phyloP scores from a whole-genome alignment of 2,329 filamentous ascomycete species.

The Ophiobolus disseminans region DNA sequence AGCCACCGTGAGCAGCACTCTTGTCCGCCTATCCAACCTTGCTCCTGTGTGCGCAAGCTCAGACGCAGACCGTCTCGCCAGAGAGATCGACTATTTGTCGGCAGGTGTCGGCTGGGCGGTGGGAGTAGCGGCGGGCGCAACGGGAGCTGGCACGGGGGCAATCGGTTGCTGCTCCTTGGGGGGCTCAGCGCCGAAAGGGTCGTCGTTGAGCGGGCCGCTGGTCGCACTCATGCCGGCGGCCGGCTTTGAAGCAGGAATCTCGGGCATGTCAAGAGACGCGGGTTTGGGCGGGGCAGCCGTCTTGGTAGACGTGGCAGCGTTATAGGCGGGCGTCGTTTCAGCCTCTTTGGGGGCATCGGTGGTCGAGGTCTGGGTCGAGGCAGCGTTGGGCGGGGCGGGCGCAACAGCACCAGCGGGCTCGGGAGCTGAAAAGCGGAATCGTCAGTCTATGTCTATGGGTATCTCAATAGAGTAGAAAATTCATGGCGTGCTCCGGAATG shows the following conservation, averaged over 20 bases:
- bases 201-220: conserved; percentile 46
- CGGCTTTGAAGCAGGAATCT: conserved; percentile 34
- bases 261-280: conserved; percentile 27
- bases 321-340: conserved; percentile 4
- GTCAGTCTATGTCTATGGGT: conserved; percentile 36
- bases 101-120: conserved; percentile 11
- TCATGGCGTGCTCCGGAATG: too few relatives aligned
- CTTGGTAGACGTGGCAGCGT: conserved; percentile 19
- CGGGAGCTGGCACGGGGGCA: conserved; percentile 16
- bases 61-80: too few relatives aligned
- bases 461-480: too few relatives aligned
- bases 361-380: conserved; percentile 21
- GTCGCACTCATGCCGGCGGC: conserved; percentile 50
- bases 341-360: not conserved
- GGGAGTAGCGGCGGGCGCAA: conserved; percentile 14
- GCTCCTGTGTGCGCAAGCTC: too few relatives aligned
- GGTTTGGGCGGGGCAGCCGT: conserved; percentile 17
- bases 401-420: conserved; percentile 42
- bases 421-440: conserved; percentile 32
- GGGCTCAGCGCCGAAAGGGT: conserved; percentile 36
- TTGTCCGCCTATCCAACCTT: too few relatives aligned
- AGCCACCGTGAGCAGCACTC: too few relatives aligned
- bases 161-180: conserved; percentile 26
- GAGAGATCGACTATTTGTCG: conserved; percentile 36
- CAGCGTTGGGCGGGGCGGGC: conserved; percentile 38